phyloP scores from a whole-genome alignment of 2,329 filamentous ascomycete genomes.

The Hypoxylon sp. region DNA sequence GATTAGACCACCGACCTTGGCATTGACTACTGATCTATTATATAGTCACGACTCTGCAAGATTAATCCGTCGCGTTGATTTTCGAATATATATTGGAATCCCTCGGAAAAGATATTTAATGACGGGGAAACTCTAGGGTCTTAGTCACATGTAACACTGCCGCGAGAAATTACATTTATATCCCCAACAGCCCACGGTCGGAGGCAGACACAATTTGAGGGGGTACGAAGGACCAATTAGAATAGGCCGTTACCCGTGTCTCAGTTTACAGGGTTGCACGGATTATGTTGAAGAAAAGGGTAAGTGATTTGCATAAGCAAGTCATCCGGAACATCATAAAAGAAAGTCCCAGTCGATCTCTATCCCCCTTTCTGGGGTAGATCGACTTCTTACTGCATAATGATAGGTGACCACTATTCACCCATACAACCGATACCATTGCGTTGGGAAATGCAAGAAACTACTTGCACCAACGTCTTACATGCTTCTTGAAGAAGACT shows the following conservation, averaged over 20 bases:
- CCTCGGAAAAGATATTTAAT: background rate
- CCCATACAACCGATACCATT: conserved; percentile 10
- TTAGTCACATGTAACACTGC: background rate
- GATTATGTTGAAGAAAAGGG: background rate
- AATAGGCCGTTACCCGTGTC: background rate
- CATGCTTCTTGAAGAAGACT: background rate
- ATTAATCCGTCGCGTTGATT: background rate
- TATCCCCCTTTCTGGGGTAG: conserved; percentile 8
- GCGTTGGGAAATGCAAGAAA: conserved; percentile 12
- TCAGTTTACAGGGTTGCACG: conserved; percentile 3
- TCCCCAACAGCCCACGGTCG: background rate
- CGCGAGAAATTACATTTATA: background rate
- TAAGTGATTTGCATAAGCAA: conserved; percentile 12
- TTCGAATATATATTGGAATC: background rate
- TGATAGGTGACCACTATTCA: conserved; percentile 1
- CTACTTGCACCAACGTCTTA: conserved; percentile 7
- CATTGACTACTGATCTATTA: background rate
- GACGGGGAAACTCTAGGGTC: background rate
- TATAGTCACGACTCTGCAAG: background rate
- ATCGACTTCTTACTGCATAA: background rate
- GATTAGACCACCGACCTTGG: background rate
- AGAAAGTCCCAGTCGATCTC: conserved; percentile 9
- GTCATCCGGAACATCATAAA: conserved; percentile 3
- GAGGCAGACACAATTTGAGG: background rate
- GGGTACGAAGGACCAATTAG: background rate